Evolutionary conservation across 495 filamentous ascomycete genomes (phyloP).

Genomic region (Neurospora intermedia): DNA sequence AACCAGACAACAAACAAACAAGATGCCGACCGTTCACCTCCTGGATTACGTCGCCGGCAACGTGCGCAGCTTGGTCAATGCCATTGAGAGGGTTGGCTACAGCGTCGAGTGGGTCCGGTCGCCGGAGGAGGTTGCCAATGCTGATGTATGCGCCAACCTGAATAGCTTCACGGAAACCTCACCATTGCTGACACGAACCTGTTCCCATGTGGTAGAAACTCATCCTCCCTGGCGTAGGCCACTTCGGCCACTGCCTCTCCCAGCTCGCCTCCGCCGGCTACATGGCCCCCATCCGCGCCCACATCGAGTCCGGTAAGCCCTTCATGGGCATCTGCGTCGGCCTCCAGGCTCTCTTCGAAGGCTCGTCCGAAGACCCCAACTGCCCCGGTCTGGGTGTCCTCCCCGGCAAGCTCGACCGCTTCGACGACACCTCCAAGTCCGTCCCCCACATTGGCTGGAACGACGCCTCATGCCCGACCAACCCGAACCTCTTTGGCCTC

Average conservation of each 20-base stretch:
- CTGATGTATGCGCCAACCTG: slow-evolving; percentile 49
- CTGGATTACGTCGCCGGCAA: slow-evolving; percentile 77
- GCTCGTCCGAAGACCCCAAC: slow-evolving; percentile 64
- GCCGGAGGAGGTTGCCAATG: slow-evolving; percentile 71
- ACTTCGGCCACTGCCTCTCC: slow-evolving; percentile 90
- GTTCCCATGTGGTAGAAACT: slow-evolving; percentile 47
- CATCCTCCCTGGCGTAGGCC: slow-evolving; percentile 91
- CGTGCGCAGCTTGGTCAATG: slow-evolving; percentile 88
- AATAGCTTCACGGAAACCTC: neutral
- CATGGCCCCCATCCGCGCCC: slow-evolving; percentile 62
- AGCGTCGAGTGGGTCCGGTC: slow-evolving; percentile 83
- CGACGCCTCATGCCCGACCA: slow-evolving; percentile 48
- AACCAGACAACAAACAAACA: slow-evolving; percentile 5
- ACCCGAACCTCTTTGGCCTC: slow-evolving; percentile 59
- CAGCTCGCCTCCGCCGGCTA: slow-evolving; percentile 73
- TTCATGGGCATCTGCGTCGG: slow-evolving; percentile 99
- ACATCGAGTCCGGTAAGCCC: slow-evolving; percentile 79
- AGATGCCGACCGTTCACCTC: slow-evolving; percentile 84
- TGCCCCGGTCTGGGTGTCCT: slow-evolving; percentile 67
- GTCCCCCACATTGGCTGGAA: slow-evolving; percentile 99
- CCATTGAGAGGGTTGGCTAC: slow-evolving; percentile 89
- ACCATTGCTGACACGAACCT: neutral
- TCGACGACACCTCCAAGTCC: slow-evolving; percentile 66
- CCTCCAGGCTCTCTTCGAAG: slow-evolving; percentile 77
- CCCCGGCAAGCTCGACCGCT: slow-evolving; percentile 58